A percentile compares a stretch with the other conserved stretches of the same genome.
Conservation (phyloP, 257 asterid genomes). For the Ehretia macrophylla region DNA sequence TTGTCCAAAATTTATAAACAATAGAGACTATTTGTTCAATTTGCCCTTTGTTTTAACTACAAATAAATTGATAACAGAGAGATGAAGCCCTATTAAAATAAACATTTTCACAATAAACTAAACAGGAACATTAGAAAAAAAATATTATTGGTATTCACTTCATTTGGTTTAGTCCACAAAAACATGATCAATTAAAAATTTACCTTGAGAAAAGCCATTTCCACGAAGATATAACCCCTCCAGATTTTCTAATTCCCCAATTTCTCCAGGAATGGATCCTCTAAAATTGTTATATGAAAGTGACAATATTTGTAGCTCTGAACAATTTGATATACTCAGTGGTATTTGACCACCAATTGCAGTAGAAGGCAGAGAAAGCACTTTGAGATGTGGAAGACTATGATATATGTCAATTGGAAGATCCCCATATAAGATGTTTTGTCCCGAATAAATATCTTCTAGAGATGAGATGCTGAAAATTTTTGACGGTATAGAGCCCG, state of each 20-base stretch:
- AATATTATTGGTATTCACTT: neutral
- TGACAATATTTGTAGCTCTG: neutral
- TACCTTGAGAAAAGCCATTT: constrained; percentile 19
- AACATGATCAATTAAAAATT: too few relatives aligned
- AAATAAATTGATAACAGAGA: neutral
- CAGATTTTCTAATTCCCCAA: constrained; percentile 16
- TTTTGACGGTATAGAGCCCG: too few relatives aligned
- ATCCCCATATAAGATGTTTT: constrained; percentile 1
- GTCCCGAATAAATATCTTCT: neutral
- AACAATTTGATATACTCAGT: neutral
- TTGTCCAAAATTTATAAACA: too few relatives aligned
- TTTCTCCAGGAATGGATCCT: constrained; percentile 17
- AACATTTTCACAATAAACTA: too few relatives aligned
- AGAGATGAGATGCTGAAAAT: constrained; percentile 17
- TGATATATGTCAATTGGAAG: constrained; percentile 3
- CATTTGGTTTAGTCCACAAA: too few relatives aligned
- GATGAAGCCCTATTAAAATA: too few relatives aligned
- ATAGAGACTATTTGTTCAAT: too few relatives aligned
- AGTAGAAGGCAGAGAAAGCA: neutral
- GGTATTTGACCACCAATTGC: neutral
- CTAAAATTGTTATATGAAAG: constrained; percentile 1
- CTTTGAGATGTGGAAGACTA: neutral
- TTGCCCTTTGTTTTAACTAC: too few relatives aligned
- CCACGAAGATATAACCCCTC: neutral
- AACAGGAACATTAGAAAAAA: too few relatives aligned